Evolutionary conservation across 2,329 filamentous ascomycete genomes (phyloP), one percentile per base, ranked within the genome.

Genomic region (Botrytis fabae): DNA sequence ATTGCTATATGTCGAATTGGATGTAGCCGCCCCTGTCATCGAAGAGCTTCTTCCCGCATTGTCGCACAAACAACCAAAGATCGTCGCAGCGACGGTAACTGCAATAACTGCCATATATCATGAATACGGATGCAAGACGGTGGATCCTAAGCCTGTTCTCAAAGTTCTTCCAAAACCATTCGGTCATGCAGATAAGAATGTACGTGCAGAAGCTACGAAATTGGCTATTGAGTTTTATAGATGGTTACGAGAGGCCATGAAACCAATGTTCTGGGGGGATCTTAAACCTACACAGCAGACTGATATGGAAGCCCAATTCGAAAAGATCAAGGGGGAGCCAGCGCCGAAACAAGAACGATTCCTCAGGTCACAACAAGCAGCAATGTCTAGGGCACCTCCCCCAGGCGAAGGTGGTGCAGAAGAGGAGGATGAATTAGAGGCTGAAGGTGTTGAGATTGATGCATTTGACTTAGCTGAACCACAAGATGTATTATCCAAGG

Each of bases 231-330:
- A 99, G 81, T 89, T 99, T 73, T 99, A 99, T 83, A 88, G 96
- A 82, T 99, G 97, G 96, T 86, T 99, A 48, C 92, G 95, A 77
- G 96, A 99, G 76, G 95, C 95, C 18, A 98, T 99, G 91, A 99
- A 99, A 82, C 94, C 95, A 54, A 92, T 98, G 83, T 98, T 99
- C 82, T 99, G 96, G 95, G 90, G 88, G 62, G 96, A 99, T 74
- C 83, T 99, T 75, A 99, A 99, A 82, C 92, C 95, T 0, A 95
- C 97, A 0, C 96, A 99, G 81, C 96, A 99, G 82, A 90, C 91
- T 75, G 97, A 99, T 80, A 85, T 99, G 73, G 97, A 99, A 80
- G 93, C 95, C 57, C 88, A 97, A 68, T 99, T 99, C 76, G 96
- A 98, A 79, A 94, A 93, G 78, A 89, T 98, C 80, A 98, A 97